Conservation (phyloP, 495 filamentous ascomycete genomes). For the Clohesyomyces aquaticus region DNA sequence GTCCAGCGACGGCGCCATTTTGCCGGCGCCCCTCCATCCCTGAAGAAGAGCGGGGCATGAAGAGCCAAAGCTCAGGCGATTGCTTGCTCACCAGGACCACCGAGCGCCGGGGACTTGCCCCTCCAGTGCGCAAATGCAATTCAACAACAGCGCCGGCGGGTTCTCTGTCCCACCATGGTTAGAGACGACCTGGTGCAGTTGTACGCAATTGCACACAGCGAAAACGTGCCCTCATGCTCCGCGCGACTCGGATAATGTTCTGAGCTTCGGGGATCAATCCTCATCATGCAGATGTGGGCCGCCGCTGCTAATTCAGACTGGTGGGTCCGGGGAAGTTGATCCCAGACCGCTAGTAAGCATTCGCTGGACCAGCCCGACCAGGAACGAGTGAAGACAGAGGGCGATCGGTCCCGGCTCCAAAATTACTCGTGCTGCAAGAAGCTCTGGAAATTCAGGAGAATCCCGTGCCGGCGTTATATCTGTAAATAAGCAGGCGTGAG, state of each 20-base stretch:
- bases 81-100: background rate
- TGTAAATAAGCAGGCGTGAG: no score
- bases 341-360: slow-evolving; percentile 30
- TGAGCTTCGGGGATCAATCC: slow-evolving; percentile 5
- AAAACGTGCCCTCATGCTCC: slow-evolving; percentile 7
- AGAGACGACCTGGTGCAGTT: slow-evolving; percentile 15
- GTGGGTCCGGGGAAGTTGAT: slow-evolving; percentile 43
- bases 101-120: background rate
- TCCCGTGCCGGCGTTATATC: slow-evolving; percentile 10
- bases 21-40: slow-evolving; percentile 11
- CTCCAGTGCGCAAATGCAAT: no score
- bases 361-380: slow-evolving; percentile 25
- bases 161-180: slow-evolving; percentile 20
- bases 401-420: slow-evolving; percentile 25
- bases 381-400: slow-evolving; percentile 38
- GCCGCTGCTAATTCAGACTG: slow-evolving; percentile 18
- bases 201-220: background rate
- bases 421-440: slow-evolving; percentile 22
- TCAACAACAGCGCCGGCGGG: background rate
- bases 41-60: slow-evolving; percentile 30
- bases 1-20: slow-evolving; percentile 7
- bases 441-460: slow-evolving; percentile 6
- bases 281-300: slow-evolving; percentile 28
- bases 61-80: slow-evolving; percentile 11
- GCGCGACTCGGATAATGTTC: slow-evolving; percentile 1